Conservation (phyloP, 495 filamentous ascomycete genomes). For the Cercophora newfieldiana region DNA sequence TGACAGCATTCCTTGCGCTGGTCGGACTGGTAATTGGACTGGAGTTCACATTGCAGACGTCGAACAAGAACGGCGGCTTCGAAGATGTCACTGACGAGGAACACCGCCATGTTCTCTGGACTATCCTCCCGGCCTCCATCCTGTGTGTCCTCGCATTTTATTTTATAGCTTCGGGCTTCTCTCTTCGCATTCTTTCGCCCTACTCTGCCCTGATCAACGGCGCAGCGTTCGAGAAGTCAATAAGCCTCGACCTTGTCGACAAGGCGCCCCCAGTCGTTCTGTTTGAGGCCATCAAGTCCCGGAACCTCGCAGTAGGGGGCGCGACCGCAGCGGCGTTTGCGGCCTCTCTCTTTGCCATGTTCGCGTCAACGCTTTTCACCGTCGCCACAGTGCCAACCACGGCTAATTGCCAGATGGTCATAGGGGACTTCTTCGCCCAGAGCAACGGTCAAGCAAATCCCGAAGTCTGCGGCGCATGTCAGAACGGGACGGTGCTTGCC, state of each 20-base stretch:
- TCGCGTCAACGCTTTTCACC: constrained; percentile 20
- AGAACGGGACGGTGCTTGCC: constrained; percentile 23
- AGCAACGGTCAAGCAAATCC: constrained; percentile 2
- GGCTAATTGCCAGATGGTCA: constrained; percentile 17
- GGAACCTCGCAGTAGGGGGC: constrained; percentile 20
- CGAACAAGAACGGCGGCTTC: constrained; percentile 23
- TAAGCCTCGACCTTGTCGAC: constrained; percentile 25
- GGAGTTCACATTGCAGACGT: constrained; percentile 26
- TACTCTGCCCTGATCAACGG: constrained; percentile 19
- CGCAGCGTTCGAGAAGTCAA: constrained; percentile 18
- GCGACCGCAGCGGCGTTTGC: constrained; percentile 19
- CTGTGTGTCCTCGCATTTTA: constrained; percentile 20
- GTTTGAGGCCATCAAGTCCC: constrained; percentile 16
- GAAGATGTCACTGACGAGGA: constrained; percentile 20
- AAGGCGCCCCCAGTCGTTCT: constrained; percentile 17
- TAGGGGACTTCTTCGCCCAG: constrained; percentile 22
- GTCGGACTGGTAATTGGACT: constrained; percentile 23
- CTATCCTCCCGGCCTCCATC: constrained; percentile 22
- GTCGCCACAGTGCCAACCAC: constrained; percentile 18
- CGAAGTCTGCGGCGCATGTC: constrained; percentile 12
- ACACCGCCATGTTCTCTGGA: constrained; percentile 29
- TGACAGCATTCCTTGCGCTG: constrained; percentile 7
- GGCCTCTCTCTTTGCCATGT: constrained; percentile 20
- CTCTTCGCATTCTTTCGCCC: constrained; percentile 20
- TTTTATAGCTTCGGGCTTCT: constrained; percentile 20